phyloP scores from a whole-genome alignment of 495 filamentous ascomycete species.

The Diplogelasinospora grovesii region DNA sequence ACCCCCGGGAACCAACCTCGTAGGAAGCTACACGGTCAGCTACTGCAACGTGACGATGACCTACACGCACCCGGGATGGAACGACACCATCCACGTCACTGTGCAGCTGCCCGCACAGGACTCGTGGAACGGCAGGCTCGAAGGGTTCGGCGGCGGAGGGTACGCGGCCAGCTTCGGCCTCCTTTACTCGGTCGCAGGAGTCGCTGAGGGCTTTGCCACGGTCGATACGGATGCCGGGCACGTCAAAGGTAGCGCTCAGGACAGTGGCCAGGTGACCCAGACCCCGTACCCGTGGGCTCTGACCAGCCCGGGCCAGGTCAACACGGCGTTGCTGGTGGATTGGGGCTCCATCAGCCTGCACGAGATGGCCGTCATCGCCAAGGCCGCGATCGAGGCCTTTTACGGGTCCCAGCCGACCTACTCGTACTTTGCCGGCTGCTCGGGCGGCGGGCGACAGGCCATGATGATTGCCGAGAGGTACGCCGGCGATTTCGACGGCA shows the following conservation, averaged over 20 bases:
- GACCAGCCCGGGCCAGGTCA: conserved; percentile 32
- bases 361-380: conserved; percentile 30
- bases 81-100: conserved; percentile 29
- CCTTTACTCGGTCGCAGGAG: conserved; percentile 14
- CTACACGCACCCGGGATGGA: conserved; percentile 37
- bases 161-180: conserved; percentile 22
- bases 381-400: conserved; percentile 22
- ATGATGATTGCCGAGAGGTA: conserved; percentile 38
- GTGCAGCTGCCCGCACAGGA: conserved; percentile 34
- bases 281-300: conserved; percentile 33
- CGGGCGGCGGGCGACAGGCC: conserved; percentile 38
- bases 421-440: conserved; percentile 43
- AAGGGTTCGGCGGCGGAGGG: conserved; percentile 39
- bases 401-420: conserved; percentile 29
- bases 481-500: conserved; percentile 35
- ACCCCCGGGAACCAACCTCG: too few relatives aligned
- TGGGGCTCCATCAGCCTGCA: conserved; percentile 26
- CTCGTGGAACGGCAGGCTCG: conserved; percentile 37
- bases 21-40: too few relatives aligned
- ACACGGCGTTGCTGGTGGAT: conserved; percentile 33
- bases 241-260: neutral
- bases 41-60: conserved; percentile 41
- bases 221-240: conserved; percentile 38
- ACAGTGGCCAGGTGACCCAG: too few relatives aligned
- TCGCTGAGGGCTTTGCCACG: conserved; percentile 32